Conservation (phyloP, 345 rosid genomes). For the Kernera saxatilis region DNA sequence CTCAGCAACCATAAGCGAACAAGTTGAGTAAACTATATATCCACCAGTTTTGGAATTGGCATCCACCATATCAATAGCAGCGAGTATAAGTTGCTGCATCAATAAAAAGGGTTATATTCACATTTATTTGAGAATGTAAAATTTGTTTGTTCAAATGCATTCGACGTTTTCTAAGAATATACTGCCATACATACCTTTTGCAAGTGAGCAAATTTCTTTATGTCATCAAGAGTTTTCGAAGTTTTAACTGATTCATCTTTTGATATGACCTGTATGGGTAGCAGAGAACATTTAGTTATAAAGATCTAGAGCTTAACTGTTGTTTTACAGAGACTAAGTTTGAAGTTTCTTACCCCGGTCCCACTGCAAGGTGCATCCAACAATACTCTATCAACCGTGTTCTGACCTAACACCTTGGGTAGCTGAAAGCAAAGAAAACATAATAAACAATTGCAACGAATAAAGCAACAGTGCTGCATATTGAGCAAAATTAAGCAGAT, state of each 20-base stretch:
- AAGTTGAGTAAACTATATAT: conserved; percentile 85
- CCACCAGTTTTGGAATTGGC: conserved; percentile 88
- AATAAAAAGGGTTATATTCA: background rate
- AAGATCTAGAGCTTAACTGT: background rate
- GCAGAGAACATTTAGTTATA: conserved; percentile 1
- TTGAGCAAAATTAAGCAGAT: background rate
- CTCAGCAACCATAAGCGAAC: conserved; percentile 89
- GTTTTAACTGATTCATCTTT: conserved; percentile 94
- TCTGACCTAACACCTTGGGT: conserved; percentile 66
- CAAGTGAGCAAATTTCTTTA: conserved; percentile 67
- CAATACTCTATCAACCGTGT: conserved; percentile 75
- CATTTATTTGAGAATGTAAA: background rate
- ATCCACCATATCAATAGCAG: conserved; percentile 92
- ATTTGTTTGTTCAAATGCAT: conserved; percentile 31
- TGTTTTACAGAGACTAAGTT: conserved; percentile 2
- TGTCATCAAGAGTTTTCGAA: conserved; percentile 76
- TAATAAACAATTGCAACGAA: background rate
- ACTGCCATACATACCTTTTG: conserved; percentile 68
- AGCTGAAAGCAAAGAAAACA: conserved; percentile 43
- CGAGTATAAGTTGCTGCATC: conserved; percentile 78
- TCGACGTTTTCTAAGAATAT: conserved; percentile 29
- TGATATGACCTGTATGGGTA: conserved; percentile 65
- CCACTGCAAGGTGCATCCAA: conserved; percentile 99
- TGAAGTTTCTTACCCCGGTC: conserved; percentile 67
- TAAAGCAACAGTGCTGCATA: background rate